Evolutionary conservation across 805 yeast species (phyloP), one percentile per base, ranked within the genome.

Genomic region (Cyberlindnera samutprakarnensis): DNA sequence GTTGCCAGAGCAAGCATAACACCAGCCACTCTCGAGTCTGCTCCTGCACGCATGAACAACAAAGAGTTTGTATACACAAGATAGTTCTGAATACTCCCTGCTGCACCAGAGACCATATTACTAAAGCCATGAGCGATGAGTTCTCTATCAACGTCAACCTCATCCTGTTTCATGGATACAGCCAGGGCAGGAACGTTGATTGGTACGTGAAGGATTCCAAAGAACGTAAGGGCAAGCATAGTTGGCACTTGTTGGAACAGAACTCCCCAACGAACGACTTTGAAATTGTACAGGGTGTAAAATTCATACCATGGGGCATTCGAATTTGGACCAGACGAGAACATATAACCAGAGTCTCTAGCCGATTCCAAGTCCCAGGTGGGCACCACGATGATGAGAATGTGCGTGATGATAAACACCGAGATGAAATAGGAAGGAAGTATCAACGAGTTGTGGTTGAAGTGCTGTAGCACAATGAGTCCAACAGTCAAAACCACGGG

Each of bases 111-210:
- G 6, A 92, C 46, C 9, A 81, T 76, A 53, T 92, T 92, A 5
- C 96, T 84, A 38, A 80, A 70, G 4, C 98, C 98, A 58, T 92
- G 98, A 1, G 96, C 96, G 20, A 90, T 79, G 36, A 92, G 68
- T 58, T 92, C 98, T 37, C 88, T 69, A 56, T 92, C 95, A 25
- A 92, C 95, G 53, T 88, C 94, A 43, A 83, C 74, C 28, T 67
- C 60, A 55, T 83, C 92, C 70, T 83, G 79, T 4, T 85, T 84
- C 1, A 85, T 71, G 6, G 95, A 81, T 13, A 88, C 92, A 0
- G 97, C 96, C 28, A 92, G 66, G 0, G 98, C 97, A 1, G 98
- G 98, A 11, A 92, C 96, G 53, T 92, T 92, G 38, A 92, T 92
- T 4, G 98, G 98, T 9, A 92, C 98, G 49, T 92, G 98, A 34